Base-by-base conservation (phyloP, 2,329 filamentous ascomycete species). In the Mycosphaerella arachidis region DNA sequence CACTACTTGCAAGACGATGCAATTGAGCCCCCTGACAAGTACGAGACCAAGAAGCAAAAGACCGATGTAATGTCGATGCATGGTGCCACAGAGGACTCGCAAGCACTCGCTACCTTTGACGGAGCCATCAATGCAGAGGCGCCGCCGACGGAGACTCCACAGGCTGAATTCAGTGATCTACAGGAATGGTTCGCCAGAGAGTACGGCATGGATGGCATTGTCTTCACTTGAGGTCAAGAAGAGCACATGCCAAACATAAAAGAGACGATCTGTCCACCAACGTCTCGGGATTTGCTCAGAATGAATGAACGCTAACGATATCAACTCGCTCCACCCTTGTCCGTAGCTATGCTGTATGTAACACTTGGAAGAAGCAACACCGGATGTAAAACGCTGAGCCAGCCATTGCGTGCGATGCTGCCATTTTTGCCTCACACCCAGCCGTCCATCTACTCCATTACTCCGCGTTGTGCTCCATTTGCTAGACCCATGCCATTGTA, bases 181-280 rank as follows among this genome's bases (percentile, higher is more conserved):
- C 46, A 61, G 35, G 62, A 61, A 40, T 71, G 67, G 69, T 71
- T 71, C 56, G 62, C 65, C 45, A 60, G 61, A n/a, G 63, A 70
- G 18, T 64, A 71, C 37, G 70, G 69, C 1, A 59, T 58, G 6
- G 70, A 72, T 50, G 29, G 57, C 8, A 71, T 71, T 55, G 61
- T 63, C 24, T 64, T 60, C 9, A 50, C 66, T n/a, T 59, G 58
- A 12, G 66, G 65, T 70, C 13, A 10, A 51, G 24, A 24, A 27
- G 18, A 10, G 5, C 3, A 50, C 4, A 50, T 50, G 18, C n/a
- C 46, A 9, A 46, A 8, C 43, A 8, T 8, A 5, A 29, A 27
- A 50, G 24, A 50, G 5, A 12, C 12, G 18, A 27, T 50, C 9
- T n/a, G 46, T 16, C 10, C 18, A 50, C 20, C 29, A 30, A 3